Conservation (phyloP, 345 rosid species). For the Eucalyptus dawsonii region DNA sequence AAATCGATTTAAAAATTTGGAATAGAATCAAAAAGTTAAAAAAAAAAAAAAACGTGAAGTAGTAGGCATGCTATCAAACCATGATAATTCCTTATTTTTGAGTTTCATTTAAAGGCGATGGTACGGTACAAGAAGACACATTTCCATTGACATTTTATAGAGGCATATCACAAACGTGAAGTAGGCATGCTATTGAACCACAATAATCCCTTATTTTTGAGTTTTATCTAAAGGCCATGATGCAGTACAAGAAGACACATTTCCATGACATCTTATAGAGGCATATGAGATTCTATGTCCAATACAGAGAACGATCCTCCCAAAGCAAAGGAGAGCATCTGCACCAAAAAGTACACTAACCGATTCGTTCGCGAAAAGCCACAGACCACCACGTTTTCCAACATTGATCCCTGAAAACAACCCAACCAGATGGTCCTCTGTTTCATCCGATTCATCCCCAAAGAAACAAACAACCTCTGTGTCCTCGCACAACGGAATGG, state of each 20-base stretch:
- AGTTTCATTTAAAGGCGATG: background rate
- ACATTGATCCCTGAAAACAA: background rate
- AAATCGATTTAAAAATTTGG: too few relatives aligned
- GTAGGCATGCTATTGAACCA: background rate
- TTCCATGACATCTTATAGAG: background rate
- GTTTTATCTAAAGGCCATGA: background rate
- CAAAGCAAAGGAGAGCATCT: background rate
- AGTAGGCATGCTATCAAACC: background rate
- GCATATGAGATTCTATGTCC: background rate
- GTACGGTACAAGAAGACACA: background rate
- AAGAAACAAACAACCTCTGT: background rate
- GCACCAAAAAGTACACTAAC: background rate
- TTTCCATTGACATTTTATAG: background rate
- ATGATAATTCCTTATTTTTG: too few relatives aligned
- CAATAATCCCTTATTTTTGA: background rate
- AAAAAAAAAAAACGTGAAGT: too few relatives aligned
- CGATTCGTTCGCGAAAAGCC: background rate
- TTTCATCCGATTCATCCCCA: background rate
- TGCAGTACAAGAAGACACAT: background rate
- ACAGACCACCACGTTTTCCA: background rate
- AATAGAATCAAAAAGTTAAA: background rate
- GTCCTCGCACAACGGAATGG: background rate
- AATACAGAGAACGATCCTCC: background rate
- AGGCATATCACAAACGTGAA: too few relatives aligned
- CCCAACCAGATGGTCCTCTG: background rate